Conservation (phyloP, 2,329 filamentous ascomycete genomes). For the Xylaria sp. region DNA sequence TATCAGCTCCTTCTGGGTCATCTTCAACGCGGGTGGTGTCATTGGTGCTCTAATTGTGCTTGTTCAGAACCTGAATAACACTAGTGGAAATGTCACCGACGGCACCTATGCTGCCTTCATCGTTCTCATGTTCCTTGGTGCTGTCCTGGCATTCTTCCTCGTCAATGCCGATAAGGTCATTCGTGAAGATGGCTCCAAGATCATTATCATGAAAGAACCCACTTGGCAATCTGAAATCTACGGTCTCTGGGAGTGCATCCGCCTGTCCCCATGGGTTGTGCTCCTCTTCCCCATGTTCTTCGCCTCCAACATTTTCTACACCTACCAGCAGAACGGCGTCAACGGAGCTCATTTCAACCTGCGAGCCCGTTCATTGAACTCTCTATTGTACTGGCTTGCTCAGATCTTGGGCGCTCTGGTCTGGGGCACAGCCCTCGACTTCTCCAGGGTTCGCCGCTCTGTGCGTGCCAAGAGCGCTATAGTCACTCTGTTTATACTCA, state of each 20-base stretch:
- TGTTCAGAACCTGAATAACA: slow-evolving; percentile 74
- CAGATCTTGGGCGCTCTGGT: slow-evolving; percentile 77
- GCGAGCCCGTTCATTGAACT: slow-evolving; percentile 76
- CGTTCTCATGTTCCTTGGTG: slow-evolving; percentile 74
- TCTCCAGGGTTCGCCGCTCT: slow-evolving; percentile 64
- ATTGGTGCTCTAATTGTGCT: slow-evolving; percentile 84
- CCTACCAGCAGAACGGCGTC: slow-evolving; percentile 79
- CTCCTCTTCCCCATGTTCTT: slow-evolving; percentile 83
- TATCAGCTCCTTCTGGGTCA: slow-evolving; percentile 93
- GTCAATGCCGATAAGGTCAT: slow-evolving; percentile 73
- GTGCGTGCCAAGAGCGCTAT: slow-evolving; percentile 71
- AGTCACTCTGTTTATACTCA: slow-evolving; percentile 68
- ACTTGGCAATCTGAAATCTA: slow-evolving; percentile 77
- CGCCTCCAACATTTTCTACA: slow-evolving; percentile 82
- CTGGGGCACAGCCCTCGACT: slow-evolving; percentile 73
- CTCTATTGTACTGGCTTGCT: slow-evolving; percentile 74
- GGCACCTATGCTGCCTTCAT: slow-evolving; percentile 82
- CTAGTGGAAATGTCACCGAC: slow-evolving; percentile 62
- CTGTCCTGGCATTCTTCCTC: slow-evolving; percentile 68
- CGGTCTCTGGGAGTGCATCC: slow-evolving; percentile 73
- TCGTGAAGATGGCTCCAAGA: slow-evolving; percentile 74
- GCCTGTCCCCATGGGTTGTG: slow-evolving; percentile 72
- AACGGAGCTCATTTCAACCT: slow-evolving; percentile 76
- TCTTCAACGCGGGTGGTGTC: slow-evolving; percentile 92
- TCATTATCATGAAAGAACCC: slow-evolving; percentile 81